Base-by-base conservation (phyloP, 257 asterid genomes). In the Solanum neorickii region DNA sequence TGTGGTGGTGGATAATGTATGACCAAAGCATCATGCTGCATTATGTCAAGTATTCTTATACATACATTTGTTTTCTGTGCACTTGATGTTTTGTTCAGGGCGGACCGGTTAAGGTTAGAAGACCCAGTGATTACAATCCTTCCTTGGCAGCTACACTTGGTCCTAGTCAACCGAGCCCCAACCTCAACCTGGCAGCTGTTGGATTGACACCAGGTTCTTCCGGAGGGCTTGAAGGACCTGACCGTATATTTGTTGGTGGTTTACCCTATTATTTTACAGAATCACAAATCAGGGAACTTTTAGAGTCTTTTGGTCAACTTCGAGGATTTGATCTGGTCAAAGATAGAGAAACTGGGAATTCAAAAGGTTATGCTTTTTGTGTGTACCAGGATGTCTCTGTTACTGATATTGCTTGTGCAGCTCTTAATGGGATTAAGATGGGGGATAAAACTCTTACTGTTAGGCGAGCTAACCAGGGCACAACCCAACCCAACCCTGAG, bases 301-400 rank as follows among this genome's bases (percentile, higher is more conserved):
- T 96, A 83, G 99, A 96, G 91, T 96, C 99, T 70, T 96, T 96
- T 91, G 99, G 99, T 72, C 94, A 95, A 6, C 98, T 96, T 83
- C 95, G 98, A 60, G 99, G 98, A 85, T 96, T 96, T 90, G 98
- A 95, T 91, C 91, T 96, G 89, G 99, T 96, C 75, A 96, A 94
- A 92, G 99, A 96, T 88, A 90, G 99, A 90, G 98, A 96, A 92
- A 96, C 98, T 6, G 98, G 99, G 83, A 96, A 96, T 91, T 96
- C 99, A 66, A 96, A 96, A 92, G 99, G 99, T 91, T 94, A 96
- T 91, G 99, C 99, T 21, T 96, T 96, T 88, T 96, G 98, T 91
- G 98, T 96, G 84, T 96, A 95, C 90, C 97, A 94, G 89, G 99
- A 96, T 89, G 88, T 94, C 66, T 92, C 98, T 35, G 98, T 96